These are phyloP conservation scores for Pyrenopolyporus hunteri DNA, from an alignment of 495 filamentous ascomycete genomes.

Conservation along the genomic window DNA sequence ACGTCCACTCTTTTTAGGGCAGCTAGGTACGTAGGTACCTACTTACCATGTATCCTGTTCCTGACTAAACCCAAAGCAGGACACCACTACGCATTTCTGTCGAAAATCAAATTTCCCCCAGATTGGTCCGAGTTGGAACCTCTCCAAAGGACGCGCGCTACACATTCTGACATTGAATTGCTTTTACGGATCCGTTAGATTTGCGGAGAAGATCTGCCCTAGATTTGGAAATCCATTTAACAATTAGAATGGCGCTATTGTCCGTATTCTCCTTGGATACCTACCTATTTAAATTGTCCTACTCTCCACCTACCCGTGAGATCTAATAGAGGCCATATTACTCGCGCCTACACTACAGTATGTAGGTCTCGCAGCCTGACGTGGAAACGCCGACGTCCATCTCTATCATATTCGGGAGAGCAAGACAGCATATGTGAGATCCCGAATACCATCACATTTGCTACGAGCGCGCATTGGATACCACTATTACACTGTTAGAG, in stretches of 20 bases:
- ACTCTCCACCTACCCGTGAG: slow-evolving; percentile 10
- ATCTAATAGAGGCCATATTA: slow-evolving; percentile 8
- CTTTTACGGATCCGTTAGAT: neutral
- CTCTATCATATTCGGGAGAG: neutral
- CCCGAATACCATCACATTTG: neutral
- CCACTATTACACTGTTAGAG: neutral
- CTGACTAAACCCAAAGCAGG: slow-evolving; percentile 33
- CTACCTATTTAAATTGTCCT: neutral
- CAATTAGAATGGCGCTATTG: slow-evolving; percentile 15
- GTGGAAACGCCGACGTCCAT: slow-evolving; percentile 19
- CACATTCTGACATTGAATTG: slow-evolving; percentile 1
- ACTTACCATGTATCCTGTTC: too few species aligned
- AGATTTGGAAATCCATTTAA: slow-evolving; percentile 32
- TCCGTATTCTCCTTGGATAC: neutral
- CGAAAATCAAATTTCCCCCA: slow-evolving; percentile 32
- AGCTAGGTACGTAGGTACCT: too few species aligned
- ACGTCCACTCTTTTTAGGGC: too few species aligned
- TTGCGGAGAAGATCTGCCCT: slow-evolving; percentile 39
- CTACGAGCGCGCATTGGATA: neutral
- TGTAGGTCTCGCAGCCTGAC: slow-evolving; percentile 14
- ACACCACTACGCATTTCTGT: neutral
- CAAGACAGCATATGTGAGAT: slow-evolving; percentile 9
- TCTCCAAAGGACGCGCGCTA: slow-evolving; percentile 8
- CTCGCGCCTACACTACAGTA: neutral
- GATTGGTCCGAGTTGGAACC: slow-evolving; percentile 33